A percentile compares a stretch with the other conserved stretches of the same genome.
These are phyloP conservation scores for Poa pratensis DNA, from an alignment of 176 grass and related monocot genomes.

Conservation along the genomic window DNA sequence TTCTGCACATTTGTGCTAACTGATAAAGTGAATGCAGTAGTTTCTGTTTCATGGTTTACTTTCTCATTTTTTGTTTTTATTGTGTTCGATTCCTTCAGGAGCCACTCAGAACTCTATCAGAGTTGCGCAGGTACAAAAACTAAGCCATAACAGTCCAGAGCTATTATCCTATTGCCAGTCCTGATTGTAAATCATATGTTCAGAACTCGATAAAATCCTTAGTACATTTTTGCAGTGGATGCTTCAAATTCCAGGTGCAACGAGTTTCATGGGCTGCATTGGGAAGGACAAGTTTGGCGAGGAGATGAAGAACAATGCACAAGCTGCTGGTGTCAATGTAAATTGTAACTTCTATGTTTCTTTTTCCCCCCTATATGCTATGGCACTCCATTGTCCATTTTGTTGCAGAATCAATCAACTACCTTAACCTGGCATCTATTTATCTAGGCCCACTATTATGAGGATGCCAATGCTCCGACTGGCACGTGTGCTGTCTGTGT, in stretches of 20 bases:
- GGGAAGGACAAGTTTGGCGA: constrained; percentile 98
- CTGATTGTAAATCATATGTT: constrained; percentile 35
- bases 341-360: neutral
- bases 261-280: constrained; percentile 95
- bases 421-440: constrained; percentile 5
- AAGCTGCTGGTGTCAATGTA: constrained; percentile 66
- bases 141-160: neutral
- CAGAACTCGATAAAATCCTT: neutral
- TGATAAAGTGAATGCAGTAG: neutral
- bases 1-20: neutral
- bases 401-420: neutral
- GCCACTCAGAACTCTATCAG: constrained; percentile 97
- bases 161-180: neutral
- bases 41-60: constrained; percentile 7
- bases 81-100: constrained; percentile 56
- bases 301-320: constrained; percentile 87
- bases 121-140: constrained; percentile 87
- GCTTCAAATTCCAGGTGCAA: constrained; percentile 90
- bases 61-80: constrained; percentile 25
- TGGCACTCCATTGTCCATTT: neutral
- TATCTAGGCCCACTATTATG: constrained; percentile 85
- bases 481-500: constrained; percentile 98
- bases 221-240: constrained; percentile 72
- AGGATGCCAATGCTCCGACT: constrained; percentile 75
- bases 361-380: neutral